These are phyloP conservation scores for Aechmea fasciata DNA, from an alignment of 176 grass and related monocot species.

Conservation along the genomic window DNA sequence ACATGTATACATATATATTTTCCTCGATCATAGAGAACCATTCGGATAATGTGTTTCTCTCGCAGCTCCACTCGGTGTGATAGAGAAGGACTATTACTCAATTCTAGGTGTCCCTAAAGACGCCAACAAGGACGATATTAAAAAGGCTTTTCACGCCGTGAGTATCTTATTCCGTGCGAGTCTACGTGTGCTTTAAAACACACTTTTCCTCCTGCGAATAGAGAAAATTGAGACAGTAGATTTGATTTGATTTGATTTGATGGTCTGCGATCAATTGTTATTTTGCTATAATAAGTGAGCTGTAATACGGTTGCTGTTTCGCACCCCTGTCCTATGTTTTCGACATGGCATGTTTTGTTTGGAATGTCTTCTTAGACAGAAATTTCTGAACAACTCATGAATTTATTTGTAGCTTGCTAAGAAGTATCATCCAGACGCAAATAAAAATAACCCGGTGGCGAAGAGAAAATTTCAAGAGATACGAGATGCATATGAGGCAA, in stretches of 20 bases:
- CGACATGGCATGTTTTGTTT: not conserved
- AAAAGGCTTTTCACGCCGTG: constrained; percentile 88
- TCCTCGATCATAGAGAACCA: not conserved
- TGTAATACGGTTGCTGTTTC: not conserved
- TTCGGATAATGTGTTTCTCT: not conserved
- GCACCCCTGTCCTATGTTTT: not conserved
- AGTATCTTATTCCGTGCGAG: constrained; percentile 26
- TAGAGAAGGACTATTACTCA: constrained; percentile 68
- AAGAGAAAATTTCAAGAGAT: constrained; percentile 93
- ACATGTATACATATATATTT: constrained; percentile 15
- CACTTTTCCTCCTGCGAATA: not conserved
- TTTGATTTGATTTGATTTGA: constrained; percentile 1
- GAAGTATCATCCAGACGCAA: constrained; percentile 92
- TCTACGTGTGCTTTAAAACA: not conserved
- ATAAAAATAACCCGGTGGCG: constrained; percentile 53
- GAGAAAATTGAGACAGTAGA: not conserved
- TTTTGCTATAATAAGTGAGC: not conserved
- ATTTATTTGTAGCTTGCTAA: constrained; percentile 64
- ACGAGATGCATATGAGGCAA: constrained; percentile 91
- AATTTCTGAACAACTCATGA: not conserved
- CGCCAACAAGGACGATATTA: constrained; percentile 74
- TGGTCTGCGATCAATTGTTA: not conserved
- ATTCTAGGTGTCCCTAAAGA: constrained; percentile 73
- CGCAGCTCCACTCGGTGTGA: constrained; percentile 35
- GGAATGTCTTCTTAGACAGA: not conserved